Evolutionary conservation across 2,329 filamentous ascomycete species (phyloP).

Genomic region (Harringtonia aguacate): DNA sequence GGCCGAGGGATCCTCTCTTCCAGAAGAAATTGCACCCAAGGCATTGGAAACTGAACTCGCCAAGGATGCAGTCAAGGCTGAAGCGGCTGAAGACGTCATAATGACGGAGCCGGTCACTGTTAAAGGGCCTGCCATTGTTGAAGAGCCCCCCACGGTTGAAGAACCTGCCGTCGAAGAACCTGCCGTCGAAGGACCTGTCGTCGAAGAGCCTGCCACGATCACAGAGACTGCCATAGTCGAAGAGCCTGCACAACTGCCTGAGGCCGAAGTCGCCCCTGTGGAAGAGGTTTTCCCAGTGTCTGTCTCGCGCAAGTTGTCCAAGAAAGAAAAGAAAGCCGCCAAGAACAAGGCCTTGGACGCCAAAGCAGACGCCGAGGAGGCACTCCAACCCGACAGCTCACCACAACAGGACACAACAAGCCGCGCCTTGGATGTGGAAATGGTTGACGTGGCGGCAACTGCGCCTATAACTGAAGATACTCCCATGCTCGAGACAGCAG

Average conservation of each 20-base stretch:
- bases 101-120: too few species aligned
- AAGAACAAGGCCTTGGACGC: background rate
- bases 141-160: background rate
- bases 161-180: background rate
- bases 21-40: background rate
- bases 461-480: too few species aligned
- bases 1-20: background rate
- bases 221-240: background rate
- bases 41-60: too few species aligned
- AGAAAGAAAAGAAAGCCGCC: constrained; percentile 3
- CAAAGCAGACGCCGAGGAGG: background rate
- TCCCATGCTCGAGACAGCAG: too few species aligned
- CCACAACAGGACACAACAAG: too few species aligned
- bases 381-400: too few species aligned
- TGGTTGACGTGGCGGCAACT: too few species aligned
- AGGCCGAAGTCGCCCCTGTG: background rate
- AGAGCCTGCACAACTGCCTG: background rate
- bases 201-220: background rate
- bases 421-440: too few species aligned
- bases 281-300: background rate
- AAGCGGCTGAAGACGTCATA: too few species aligned
- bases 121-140: background rate
- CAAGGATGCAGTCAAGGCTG: too few species aligned
- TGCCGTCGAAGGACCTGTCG: background rate
- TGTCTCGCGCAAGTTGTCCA: background rate